These are phyloP conservation scores for Carpinus viminea DNA, from an alignment of 306 rosid species.

Conservation along the genomic window DNA sequence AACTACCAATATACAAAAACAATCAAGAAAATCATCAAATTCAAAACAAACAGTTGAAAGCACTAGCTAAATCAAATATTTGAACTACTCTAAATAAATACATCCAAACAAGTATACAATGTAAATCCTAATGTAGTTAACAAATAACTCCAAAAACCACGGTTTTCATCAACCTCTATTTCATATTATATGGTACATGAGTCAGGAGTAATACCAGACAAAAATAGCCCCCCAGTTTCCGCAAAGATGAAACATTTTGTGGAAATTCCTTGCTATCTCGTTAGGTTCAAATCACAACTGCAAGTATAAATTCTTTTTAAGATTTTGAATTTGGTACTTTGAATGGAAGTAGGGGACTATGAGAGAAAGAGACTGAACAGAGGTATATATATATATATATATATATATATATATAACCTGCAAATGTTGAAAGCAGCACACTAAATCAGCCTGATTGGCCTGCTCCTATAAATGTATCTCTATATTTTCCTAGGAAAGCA, in stretches of 20 bases:
- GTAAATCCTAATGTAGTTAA: slow-evolving; percentile 11
- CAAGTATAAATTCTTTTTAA: slow-evolving; percentile 34
- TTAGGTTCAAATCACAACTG: slow-evolving; percentile 92
- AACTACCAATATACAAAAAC: neutral
- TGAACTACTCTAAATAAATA: neutral
- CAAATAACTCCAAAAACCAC: slow-evolving; percentile 28
- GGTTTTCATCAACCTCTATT: neutral
- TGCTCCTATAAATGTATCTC: too few species aligned
- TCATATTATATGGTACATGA: slow-evolving; percentile 96
- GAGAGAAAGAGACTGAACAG: too few species aligned
- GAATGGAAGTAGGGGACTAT: neutral
- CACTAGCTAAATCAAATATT: neutral
- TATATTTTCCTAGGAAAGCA: too few species aligned
- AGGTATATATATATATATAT: too few species aligned
- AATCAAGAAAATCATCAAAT: neutral
- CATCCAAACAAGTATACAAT: neutral
- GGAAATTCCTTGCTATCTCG: slow-evolving; percentile 81
- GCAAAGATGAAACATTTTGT: slow-evolving; percentile 76
- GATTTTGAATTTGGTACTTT: slow-evolving; percentile 3
- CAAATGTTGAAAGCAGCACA: too few species aligned
- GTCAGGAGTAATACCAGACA: slow-evolving; percentile 93
- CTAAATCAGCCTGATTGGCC: too few species aligned
- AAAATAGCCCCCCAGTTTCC: slow-evolving; percentile 94
- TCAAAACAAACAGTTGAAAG: neutral
- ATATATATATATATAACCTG: too few species aligned